A percentile compares a stretch with the other conserved stretches of the same genome.
Evolutionary conservation across 202 grass and related monocot species (phyloP).

Genomic region (Carex sylvatica): DNA sequence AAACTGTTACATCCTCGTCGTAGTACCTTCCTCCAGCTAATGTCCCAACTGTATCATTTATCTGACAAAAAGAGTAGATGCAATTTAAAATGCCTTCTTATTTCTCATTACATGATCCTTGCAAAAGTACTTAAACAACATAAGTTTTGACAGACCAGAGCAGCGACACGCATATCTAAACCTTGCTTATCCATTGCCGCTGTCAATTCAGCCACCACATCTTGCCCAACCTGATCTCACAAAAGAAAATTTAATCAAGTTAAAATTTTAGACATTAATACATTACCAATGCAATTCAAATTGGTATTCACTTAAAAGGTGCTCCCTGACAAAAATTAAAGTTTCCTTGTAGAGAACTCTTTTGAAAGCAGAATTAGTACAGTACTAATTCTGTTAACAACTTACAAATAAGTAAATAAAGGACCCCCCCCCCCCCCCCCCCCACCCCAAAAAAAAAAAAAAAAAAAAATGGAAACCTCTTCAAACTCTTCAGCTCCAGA

Average conservation of each 20-base stretch:
- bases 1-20: conserved; percentile 61
- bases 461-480: neutral
- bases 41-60: conserved; percentile 87
- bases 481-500: neutral
- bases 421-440: no score
- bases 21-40: conserved; percentile 76
- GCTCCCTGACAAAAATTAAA: neutral
- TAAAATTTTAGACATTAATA: neutral
- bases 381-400: neutral
- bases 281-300: neutral
- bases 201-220: conserved; percentile 63
- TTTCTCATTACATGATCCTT: neutral
- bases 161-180: conserved; percentile 72
- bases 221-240: conserved; percentile 56
- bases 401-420: neutral
- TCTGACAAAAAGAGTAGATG: conserved; percentile 33
- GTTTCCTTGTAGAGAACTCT: neutral
- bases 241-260: conserved; percentile 3
- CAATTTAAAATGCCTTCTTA: neutral
- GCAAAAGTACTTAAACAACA: neutral
- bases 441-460: neutral
- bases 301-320: neutral
- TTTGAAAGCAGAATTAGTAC: neutral
- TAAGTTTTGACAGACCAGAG: conserved; percentile 41
- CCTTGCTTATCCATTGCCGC: conserved; percentile 60